phyloP scores from a whole-genome alignment of 108 stramenopile genomes.

The Fistulifera pelliculosa region DNA sequence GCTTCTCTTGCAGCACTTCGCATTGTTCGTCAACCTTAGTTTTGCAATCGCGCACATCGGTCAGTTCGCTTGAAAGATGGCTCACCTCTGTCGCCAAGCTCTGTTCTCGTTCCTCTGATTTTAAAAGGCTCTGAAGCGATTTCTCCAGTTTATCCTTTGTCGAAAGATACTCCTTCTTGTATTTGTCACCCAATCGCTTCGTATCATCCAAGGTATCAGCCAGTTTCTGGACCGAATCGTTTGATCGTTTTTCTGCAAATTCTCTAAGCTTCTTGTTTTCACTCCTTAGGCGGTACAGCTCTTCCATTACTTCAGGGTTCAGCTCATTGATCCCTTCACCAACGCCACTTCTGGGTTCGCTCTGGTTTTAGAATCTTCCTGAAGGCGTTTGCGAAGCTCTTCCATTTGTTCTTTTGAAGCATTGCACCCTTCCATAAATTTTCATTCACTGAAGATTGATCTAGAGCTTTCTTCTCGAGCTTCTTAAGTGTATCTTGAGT shows the following conservation, averaged over 20 bases:
- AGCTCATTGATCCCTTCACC: constrained; percentile 80
- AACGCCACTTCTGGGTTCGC: constrained; percentile 19
- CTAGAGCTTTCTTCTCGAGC: constrained; percentile 24
- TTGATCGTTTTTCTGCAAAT: constrained; percentile 68
- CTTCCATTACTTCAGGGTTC: constrained; percentile 67
- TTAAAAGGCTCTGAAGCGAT: constrained; percentile 9
- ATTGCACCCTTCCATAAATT: constrained; percentile 26
- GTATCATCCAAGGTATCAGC: constrained; percentile 64
- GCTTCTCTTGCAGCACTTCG: not conserved
- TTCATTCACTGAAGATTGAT: constrained; percentile 32
- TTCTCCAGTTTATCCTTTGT: constrained; percentile 55
- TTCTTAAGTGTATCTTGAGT: constrained; percentile 40
- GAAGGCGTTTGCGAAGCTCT: constrained; percentile 36
- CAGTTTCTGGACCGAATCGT: constrained; percentile 58
- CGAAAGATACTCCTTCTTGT: constrained; percentile 52
- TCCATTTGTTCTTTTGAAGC: constrained; percentile 53
- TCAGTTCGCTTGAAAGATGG: constrained; percentile 8
- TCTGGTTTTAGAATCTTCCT: constrained; percentile 20
- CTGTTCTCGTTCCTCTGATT: constrained; percentile 18
- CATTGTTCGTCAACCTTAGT: not conserved
- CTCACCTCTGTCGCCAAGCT: constrained; percentile 18
- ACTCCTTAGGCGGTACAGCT: constrained; percentile 58
- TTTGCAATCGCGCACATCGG: not conserved
- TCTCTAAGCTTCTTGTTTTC: constrained; percentile 62
- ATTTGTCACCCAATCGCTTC: constrained; percentile 41